Conservation (phyloP, 345 rosid genomes). For the Boechera retrofracta region DNA sequence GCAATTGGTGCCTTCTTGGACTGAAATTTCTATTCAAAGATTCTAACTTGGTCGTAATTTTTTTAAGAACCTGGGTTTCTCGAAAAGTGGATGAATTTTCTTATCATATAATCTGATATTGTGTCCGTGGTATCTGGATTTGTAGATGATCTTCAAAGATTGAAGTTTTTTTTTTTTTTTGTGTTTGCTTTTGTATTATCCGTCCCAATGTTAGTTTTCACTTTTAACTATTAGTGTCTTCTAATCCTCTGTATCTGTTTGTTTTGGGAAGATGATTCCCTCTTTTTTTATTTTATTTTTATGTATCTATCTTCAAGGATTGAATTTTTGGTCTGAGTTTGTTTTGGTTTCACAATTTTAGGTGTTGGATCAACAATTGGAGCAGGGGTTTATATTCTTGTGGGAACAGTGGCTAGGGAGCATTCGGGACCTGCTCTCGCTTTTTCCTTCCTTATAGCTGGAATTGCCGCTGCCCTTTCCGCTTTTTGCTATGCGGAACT, state of each 20-base stretch:
- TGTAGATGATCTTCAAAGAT: not conserved
- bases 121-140: not conserved
- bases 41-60: not conserved
- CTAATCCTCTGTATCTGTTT: not conserved
- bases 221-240: too few relatives aligned
- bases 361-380: constrained; percentile 98
- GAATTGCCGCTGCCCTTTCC: constrained; percentile 88
- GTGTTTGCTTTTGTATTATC: not conserved
- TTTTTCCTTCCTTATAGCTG: constrained; percentile 89
- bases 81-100: not conserved
- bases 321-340: not conserved
- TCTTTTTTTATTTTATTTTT: not conserved
- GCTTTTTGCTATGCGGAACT: constrained; percentile 98
- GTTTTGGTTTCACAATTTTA: constrained; percentile 31
- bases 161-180: not conserved
- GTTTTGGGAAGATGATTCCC: not conserved
- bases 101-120: not conserved
- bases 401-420: constrained; percentile 99
- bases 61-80: constrained; percentile 21
- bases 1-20: constrained; percentile 63
- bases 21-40: not conserved
- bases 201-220: not conserved
- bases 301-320: not conserved
- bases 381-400: constrained; percentile 96
- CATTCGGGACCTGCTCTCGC: constrained; percentile 95